Evolutionary conservation across 1,284 basidiomycete genomes (phyloP).

Genomic region (Leccinum subrobustum): DNA sequence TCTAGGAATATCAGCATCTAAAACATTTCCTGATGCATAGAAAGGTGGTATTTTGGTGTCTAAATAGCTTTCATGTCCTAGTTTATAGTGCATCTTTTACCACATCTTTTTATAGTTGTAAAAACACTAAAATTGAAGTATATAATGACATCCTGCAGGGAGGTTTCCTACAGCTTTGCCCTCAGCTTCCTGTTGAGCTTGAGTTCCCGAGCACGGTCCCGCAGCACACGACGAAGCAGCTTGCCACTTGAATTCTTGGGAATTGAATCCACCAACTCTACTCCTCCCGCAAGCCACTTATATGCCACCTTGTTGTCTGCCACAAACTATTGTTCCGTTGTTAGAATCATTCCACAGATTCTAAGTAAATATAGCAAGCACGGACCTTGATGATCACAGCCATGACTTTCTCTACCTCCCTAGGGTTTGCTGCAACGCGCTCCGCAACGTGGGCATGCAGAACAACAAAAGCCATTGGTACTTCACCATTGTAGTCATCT

Average conservation of each 20-base stretch:
- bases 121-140: too few species aligned
- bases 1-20: too few species aligned
- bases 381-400: constrained; percentile 44
- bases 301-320: constrained; percentile 58
- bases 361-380: not conserved
- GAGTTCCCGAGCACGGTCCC: constrained; percentile 45
- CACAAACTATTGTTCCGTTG: constrained; percentile 50
- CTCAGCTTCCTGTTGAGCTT: constrained; percentile 23
- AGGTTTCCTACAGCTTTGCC: constrained; percentile 22
- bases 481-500: constrained; percentile 64
- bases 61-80: too few species aligned
- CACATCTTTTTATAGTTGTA: too few species aligned
- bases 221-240: constrained; percentile 53
- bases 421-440: constrained; percentile 30
- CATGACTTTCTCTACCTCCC: constrained; percentile 36
- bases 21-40: too few species aligned
- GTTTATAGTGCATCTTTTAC: too few species aligned
- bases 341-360: not conserved
- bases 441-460: constrained; percentile 36
- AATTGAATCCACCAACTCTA: constrained; percentile 53
- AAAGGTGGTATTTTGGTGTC: too few species aligned
- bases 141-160: too few species aligned
- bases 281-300: constrained; percentile 57
- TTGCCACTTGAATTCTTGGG: constrained; percentile 65
- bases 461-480: constrained; percentile 57